phyloP scores from a whole-genome alignment of 2,329 filamentous ascomycete genomes.

The Myriosclerotinia scirpicola region DNA sequence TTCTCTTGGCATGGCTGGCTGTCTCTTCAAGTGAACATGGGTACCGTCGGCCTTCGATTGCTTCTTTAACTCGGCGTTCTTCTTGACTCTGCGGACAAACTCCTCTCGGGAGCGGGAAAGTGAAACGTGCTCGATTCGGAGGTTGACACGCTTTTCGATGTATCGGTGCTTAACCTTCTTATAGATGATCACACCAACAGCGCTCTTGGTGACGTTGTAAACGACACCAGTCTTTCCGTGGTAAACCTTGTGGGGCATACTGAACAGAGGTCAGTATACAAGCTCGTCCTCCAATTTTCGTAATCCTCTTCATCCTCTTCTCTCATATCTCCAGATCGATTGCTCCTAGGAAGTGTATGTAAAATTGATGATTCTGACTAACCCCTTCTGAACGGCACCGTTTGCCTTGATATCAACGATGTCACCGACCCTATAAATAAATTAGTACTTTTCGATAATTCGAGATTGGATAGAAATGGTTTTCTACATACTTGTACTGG shows the following conservation, averaged over 20 bases:
- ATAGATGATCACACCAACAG: conserved; percentile 98
- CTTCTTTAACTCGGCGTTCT: conserved; percentile 88
- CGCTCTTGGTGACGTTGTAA: conserved; percentile 99
- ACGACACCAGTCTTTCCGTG: conserved; percentile 98
- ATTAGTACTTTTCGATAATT: conserved; percentile 46
- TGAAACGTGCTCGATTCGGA: conserved; percentile 95
- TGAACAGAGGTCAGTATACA: conserved; percentile 20
- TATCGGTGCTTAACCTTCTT: conserved; percentile 99
- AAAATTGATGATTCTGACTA: conserved; percentile 47
- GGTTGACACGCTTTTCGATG: conserved; percentile 99
- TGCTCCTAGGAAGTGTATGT: not conserved
- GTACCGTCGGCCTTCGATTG: conserved; percentile 88
- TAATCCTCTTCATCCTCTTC: not conserved
- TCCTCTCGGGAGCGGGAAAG: conserved; percentile 95
- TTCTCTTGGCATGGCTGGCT: conserved; percentile 75
- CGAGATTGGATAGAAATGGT: conserved; percentile 7
- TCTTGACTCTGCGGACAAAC: conserved; percentile 95
- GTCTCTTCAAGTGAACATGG: conserved; percentile 90
- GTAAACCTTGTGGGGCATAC: conserved; percentile 99
- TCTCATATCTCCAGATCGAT: not conserved
- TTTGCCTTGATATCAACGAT: conserved; percentile 99
- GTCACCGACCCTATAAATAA: conserved; percentile 75
- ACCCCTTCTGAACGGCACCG: conserved; percentile 98
- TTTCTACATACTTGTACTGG: conserved; percentile 73
- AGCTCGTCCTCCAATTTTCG: not conserved